These are phyloP conservation scores for Chrysoporthe puriensis DNA, from an alignment of 2,329 filamentous ascomycete genomes.

Conservation along the genomic window DNA sequence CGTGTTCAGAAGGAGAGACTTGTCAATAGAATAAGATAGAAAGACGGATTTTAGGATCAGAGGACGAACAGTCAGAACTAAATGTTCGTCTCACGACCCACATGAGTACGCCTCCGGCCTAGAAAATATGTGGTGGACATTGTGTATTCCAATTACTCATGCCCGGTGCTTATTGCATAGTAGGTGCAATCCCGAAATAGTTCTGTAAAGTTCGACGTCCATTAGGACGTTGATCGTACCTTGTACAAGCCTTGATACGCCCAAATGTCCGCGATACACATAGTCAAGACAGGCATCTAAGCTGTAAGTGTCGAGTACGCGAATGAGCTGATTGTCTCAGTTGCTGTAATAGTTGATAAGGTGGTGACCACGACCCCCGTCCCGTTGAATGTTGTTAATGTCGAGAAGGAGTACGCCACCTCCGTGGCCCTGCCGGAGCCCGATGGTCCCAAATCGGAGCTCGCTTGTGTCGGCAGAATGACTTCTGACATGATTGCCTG, in stretches of 20 bases:
- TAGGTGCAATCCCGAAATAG: not conserved
- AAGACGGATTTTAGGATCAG: not conserved
- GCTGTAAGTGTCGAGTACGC: not conserved
- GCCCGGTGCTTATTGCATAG: too few relatives aligned
- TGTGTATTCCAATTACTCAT: not conserved
- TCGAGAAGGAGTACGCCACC: conserved; percentile 10
- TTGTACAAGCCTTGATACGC: not conserved
- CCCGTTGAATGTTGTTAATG: conserved; percentile 4
- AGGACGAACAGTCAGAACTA: too few relatives aligned
- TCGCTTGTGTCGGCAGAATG: conserved; percentile 13
- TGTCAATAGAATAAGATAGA: not conserved
- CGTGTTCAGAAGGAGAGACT: too few relatives aligned
- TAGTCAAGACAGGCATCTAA: not conserved
- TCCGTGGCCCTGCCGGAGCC: conserved; percentile 14
- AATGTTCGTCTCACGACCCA: too few relatives aligned
- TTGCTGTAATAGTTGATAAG: conserved; percentile 9
- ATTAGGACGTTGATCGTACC: too few relatives aligned
- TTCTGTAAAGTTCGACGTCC: too few relatives aligned
- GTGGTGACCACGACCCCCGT: conserved; percentile 2
- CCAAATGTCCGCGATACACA: not conserved
- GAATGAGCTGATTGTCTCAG: conserved; percentile 9
- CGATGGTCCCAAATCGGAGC: conserved; percentile 10
- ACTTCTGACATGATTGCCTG: not conserved
- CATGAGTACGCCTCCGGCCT: not conserved
- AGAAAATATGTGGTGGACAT: not conserved